Evolutionary conservation across 1,284 basidiomycete species (phyloP), one percentile per base, ranked within the genome.

Genomic region (Pascua guehoae): DNA sequence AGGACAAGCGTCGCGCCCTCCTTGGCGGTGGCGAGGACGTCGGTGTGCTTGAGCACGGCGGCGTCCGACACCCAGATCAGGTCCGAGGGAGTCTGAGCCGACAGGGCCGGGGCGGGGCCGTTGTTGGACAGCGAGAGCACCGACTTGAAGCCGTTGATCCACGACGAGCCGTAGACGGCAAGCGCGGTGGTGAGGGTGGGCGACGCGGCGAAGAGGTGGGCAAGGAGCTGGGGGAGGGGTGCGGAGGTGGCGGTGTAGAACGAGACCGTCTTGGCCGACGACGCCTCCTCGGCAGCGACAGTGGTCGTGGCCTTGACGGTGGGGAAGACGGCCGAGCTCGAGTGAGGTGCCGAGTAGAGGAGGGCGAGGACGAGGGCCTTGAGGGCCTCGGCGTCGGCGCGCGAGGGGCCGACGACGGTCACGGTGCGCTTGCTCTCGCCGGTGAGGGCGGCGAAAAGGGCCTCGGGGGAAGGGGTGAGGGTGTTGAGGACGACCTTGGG

Each of bases 281-380:
- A 18, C 38, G 60, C 57, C 36, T 58, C 55, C 41, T 66, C 53
- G 16, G 58, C 46, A 15, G 61, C 47, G 24, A 62, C 56, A 40
- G 69, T 60, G n/a, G 67, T 66, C 17, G 73, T 64, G 9, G 67
- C 59, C 60, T 71, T 74, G 68, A 79, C 66, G 42, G 60, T 56
- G 15, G 76, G 77, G 37, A 75, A 65, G 44, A 65, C 63, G 43
- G 63, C 59, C 12, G 68, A 63, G 57, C 67, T 71, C 12, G 73
- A 73, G 46, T 67, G 63, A 8, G 70, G 68, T 14, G 76, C 71
- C 4, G 73, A 66, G 68, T 75, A 78, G 66, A 85, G 85, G 7
- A 81, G 67, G 10, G 81, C 81, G 16, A 73, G 66, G 17, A 74
- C 68, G 46, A 75, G 62, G 40, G 71, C 71, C 57, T 73, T 73